Evolutionary conservation across 495 filamentous ascomycete genomes (phyloP).

Genomic region (Saxispiralis lemnorum): DNA sequence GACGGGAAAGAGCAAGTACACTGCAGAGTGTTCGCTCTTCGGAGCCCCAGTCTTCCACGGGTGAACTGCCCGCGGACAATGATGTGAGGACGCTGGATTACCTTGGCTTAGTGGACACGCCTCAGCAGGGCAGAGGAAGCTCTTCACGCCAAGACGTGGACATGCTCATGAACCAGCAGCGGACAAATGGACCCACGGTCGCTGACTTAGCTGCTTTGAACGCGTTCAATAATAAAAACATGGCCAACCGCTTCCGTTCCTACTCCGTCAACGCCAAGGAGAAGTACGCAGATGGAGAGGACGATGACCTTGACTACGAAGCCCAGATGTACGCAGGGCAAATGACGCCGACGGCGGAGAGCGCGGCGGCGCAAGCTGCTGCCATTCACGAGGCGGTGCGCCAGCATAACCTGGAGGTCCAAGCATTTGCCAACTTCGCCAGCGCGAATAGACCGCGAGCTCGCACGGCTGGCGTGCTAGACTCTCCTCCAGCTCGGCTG

Average conservation of each 20-base stretch:
- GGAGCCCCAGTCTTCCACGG: conserved; percentile 75
- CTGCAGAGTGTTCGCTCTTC: conserved; percentile 73
- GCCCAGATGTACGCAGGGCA: conserved; percentile 51
- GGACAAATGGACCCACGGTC: conserved; percentile 31
- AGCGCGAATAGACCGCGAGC: conserved; percentile 70
- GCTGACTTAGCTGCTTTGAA: conserved; percentile 44
- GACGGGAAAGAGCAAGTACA: conserved; percentile 67
- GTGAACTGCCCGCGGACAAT: conserved; percentile 67
- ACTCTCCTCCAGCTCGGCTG: conserved; percentile 57
- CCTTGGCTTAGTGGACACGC: conserved; percentile 84
- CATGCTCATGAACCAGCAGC: conserved; percentile 35
- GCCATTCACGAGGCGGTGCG: conserved; percentile 82
- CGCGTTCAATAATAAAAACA: conserved; percentile 53
- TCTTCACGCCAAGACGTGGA: conserved; percentile 29
- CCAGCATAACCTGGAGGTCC: conserved; percentile 83
- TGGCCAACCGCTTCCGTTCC: conserved; percentile 74
- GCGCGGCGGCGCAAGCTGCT: conserved; percentile 50
- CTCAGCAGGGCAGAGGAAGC: conserved; percentile 52
- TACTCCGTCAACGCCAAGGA: conserved; percentile 98
- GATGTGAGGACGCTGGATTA: conserved; percentile 94
- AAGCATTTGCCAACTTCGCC: conserved; percentile 72
- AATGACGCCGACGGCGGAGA: conserved; percentile 50
- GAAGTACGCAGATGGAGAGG: conserved; percentile 86
- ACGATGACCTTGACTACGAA: conserved; percentile 32
- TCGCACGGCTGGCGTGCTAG: conserved; percentile 75